Base-by-base conservation (phyloP, 129 eudicot species). In the Sambucus nigra region DNA sequence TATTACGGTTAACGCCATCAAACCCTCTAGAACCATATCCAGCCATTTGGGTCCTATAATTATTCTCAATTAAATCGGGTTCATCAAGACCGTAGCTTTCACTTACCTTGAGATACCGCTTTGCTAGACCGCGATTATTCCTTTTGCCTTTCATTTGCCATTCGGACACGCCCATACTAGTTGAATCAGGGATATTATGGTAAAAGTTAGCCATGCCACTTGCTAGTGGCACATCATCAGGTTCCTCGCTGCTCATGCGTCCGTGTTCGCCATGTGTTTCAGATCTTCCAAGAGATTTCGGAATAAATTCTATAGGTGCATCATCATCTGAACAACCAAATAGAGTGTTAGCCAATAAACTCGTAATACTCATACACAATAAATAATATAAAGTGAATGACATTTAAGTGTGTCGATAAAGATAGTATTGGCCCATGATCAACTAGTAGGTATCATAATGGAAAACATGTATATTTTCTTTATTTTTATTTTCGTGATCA, bases 131-230 rank as follows among this genome's bases (percentile, higher is more conserved):
- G 55, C 94, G 87, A 52, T 49, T 69, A 52, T 92, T 92, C 64
- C 99, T 74, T 61, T 86, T 92, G 25, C 99, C 77, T 69, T 86
- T 92, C 63, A 74, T 70, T 52, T 80, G 82, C 98, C 98, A 91
- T 64, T 73, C 79, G 50, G 95, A 91, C 55, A 79, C 77, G 20
- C 72, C 82, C 51, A 47, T 54, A 23, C 63, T 60, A 47, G 69
- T 38, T 24, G 77, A 45, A 49, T 65, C 39, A 49, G 66, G 76
- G 44, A 64, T n/a, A n/a, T n/a, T 51, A 3, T 31, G 64, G 50
- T 13, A 62, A 53, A n/a, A n/a, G n/a, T n/a, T n/a, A n/a, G n/a
- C n/a, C n/a, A n/a, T n/a, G n/a, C 73, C 84, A 39, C 74, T 70
- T 16, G 72, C 67, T 57, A 49, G 65, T 40, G 69, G 67, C 18